phyloP scores from a whole-genome alignment of 192 early-diverging fungal species.

The Borealophlyctis nickersoniae region DNA sequence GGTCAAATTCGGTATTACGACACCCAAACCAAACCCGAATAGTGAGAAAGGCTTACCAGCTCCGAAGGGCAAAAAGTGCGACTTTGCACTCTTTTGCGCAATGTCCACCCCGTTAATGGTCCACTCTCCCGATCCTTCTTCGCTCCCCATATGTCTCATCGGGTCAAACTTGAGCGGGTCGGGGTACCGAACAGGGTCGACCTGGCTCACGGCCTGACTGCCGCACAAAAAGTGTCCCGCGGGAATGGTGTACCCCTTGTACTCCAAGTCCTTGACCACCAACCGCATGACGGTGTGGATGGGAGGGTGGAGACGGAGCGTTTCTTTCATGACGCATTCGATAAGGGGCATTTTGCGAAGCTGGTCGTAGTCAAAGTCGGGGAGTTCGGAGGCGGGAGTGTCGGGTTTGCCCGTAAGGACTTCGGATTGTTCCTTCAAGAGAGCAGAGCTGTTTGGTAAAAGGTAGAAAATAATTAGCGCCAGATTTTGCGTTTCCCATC shows the following conservation, averaged over 20 bases:
- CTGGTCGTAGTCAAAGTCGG: conserved; percentile 55
- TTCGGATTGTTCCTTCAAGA: conserved; percentile 71
- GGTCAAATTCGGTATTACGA: not conserved
- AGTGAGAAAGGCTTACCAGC: conserved; percentile 53
- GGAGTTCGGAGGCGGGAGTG: conserved; percentile 47
- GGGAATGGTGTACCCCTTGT: conserved; percentile 84
- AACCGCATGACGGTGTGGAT: conserved; percentile 93
- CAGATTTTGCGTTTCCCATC: not conserved
- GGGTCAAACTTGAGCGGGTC: conserved; percentile 81
- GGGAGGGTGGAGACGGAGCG: conserved; percentile 89
- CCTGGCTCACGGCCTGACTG: conserved; percentile 73
- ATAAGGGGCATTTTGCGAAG: conserved; percentile 73
- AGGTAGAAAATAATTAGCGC: not conserved
- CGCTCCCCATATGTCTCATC: conserved; percentile 58
- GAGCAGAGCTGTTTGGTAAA: conserved; percentile 35
- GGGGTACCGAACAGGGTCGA: conserved; percentile 75
- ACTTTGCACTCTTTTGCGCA: conserved; percentile 68
- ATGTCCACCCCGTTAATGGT: conserved; percentile 58
- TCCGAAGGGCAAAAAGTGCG: conserved; percentile 92
- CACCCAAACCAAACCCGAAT: not conserved
- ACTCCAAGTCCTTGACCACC: conserved; percentile 70
- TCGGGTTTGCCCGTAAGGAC: conserved; percentile 54
- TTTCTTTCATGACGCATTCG: conserved; percentile 85
- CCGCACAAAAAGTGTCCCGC: conserved; percentile 85
- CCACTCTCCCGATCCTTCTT: conserved; percentile 55